These are phyloP conservation scores for Novymonas esmeraldas DNA, from an alignment of 208 protist genomes.

Conservation along the genomic window DNA sequence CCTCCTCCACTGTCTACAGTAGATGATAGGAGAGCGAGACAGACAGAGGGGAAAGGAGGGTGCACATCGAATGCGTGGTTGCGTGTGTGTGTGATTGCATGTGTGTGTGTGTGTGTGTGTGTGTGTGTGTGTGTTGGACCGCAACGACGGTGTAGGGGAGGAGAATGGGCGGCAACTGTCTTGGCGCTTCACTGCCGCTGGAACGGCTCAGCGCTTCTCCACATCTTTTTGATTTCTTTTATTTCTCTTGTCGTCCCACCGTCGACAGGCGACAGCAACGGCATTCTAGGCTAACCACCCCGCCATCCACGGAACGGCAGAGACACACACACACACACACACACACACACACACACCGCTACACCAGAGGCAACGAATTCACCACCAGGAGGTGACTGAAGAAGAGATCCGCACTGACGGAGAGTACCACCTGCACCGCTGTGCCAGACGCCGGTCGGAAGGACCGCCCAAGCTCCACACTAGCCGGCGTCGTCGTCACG, in stretches of 20 bases:
- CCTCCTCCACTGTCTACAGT: too few relatives aligned
- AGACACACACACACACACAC: background rate
- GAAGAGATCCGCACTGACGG: conserved; percentile 32
- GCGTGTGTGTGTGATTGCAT: background rate
- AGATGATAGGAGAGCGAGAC: too few relatives aligned
- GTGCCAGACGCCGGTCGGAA: conserved; percentile 28
- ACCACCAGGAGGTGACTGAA: conserved; percentile 42
- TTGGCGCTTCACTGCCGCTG: too few relatives aligned
- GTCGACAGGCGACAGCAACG: too few relatives aligned
- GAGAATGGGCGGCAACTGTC: too few relatives aligned
- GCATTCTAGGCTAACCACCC: too few relatives aligned
- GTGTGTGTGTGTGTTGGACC: too few relatives aligned
- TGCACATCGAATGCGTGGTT: too few relatives aligned
- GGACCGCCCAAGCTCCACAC: conserved; percentile 15
- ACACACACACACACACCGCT: background rate
- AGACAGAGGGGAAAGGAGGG: too few relatives aligned
- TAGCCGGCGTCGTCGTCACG: conserved; percentile 24
- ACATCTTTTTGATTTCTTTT: too few relatives aligned
- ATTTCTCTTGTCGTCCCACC: too few relatives aligned
- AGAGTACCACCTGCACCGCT: conserved; percentile 43
- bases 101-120: background rate
- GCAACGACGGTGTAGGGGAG: background rate
- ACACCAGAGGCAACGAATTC: conserved; percentile 17
- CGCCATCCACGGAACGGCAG: background rate
- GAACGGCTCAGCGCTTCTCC: too few relatives aligned